Conservation (phyloP, 2,329 filamentous ascomycete genomes). For the Fusarium newnesense region DNA sequence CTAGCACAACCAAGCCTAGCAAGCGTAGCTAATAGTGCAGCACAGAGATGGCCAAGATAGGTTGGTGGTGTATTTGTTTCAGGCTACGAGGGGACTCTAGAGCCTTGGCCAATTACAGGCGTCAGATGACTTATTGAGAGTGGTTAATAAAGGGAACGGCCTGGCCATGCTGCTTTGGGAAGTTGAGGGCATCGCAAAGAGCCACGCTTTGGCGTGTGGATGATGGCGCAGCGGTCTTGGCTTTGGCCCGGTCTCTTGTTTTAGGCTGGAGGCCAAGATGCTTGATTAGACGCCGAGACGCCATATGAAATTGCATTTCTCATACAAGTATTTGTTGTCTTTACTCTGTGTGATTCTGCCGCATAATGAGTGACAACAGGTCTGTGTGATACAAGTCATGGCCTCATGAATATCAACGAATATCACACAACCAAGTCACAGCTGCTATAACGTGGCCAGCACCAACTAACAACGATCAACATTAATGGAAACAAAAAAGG, state of each 20-base stretch:
- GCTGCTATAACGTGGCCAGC: constrained; percentile 9
- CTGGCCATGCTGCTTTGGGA: constrained; percentile 10
- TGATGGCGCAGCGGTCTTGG: constrained; percentile 24
- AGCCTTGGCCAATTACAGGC: constrained; percentile 17
- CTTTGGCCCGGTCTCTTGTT: neutral
- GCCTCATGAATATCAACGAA: neutral
- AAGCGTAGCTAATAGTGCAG: neutral
- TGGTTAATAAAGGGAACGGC: constrained; percentile 11
- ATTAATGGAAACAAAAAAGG: constrained; percentile 11
- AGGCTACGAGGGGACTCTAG: constrained; percentile 13
- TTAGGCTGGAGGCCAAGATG: constrained; percentile 26
- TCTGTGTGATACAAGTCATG: neutral
- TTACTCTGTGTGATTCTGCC: neutral
- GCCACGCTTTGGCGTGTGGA: constrained; percentile 27
- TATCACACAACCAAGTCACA: neutral
- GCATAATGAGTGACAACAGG: neutral
- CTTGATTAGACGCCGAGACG: constrained; percentile 26
- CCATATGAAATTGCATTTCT: constrained; percentile 12
- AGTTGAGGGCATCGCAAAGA: constrained; percentile 24
- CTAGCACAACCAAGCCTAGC: constrained; percentile 15
- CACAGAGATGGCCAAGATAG: constrained; percentile 8
- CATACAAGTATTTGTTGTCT: neutral
- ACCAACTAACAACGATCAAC: neutral
- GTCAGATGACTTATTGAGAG: constrained; percentile 16
- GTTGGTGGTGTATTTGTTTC: constrained; percentile 32